These are phyloP conservation scores for Beauveria sp. DNA, from an alignment of 2,329 filamentous ascomycete species.

Conservation along the genomic window DNA sequence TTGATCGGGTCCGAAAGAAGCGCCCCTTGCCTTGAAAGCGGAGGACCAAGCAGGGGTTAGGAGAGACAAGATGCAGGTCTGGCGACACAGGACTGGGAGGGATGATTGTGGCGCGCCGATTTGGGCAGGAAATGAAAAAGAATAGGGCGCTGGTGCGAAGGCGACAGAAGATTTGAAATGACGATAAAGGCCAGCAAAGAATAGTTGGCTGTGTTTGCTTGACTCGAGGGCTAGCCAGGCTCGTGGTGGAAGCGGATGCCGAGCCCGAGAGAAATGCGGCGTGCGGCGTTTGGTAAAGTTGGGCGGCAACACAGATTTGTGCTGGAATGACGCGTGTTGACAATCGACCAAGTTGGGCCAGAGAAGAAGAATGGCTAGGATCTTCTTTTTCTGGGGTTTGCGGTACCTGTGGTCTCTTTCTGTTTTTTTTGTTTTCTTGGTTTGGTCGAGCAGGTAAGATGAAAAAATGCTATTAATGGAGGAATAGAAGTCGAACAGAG, in stretches of 20 bases:
- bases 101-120: background rate
- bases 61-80: conserved; percentile 7
- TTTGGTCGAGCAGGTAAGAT: background rate
- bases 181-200: background rate
- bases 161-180: background rate
- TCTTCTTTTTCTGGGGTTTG: background rate
- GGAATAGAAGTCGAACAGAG: background rate
- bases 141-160: background rate
- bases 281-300: background rate
- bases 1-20: background rate
- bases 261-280: background rate
- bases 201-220: background rate
- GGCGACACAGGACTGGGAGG: background rate
- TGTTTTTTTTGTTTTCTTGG: background rate
- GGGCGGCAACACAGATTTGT: background rate
- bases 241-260: background rate
- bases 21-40: conserved; percentile 10
- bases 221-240: background rate
- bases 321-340: conserved; percentile 7
- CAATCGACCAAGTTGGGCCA: background rate
- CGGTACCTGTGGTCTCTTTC: background rate
- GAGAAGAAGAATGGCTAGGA: background rate
- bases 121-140: background rate
- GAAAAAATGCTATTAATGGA: background rate
- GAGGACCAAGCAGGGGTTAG: conserved; percentile 9